Base-by-base conservation (phyloP, 108 stramenopile species). In the Nitzschia sp. region DNA sequence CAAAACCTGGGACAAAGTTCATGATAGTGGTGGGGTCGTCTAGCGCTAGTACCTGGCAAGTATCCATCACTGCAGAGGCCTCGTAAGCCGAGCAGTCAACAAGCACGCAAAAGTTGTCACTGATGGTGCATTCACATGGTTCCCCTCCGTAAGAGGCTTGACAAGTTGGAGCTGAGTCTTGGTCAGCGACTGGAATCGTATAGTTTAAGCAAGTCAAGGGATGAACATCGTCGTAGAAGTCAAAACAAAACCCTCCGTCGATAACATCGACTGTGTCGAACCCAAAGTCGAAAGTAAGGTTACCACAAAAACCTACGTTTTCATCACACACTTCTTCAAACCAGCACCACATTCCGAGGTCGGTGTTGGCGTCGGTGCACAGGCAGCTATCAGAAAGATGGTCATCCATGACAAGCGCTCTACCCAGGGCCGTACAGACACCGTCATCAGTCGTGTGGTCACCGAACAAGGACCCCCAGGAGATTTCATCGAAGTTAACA, bases 81-180 rank as follows among this genome's bases (percentile, higher is more conserved):
- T 72, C 71, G 53, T 53, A 65, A 7, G 41, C 63, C 3, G 71
- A 64, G 51, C 71, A 72, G 38, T 72, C 71, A 12, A 72, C 44
- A 8, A 19, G 12, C 10, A 65, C 39, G 24, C 71, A 72, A 37
- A 57, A 48, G 14, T 64, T 0, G 14, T 72, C 63, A 20, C 48
- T 46, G 20, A 72, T 72, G 19, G 54, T 57, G 34, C 71, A 72
- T 37, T 37, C 21, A 0, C 71, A 72, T 6, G 41, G 15, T 17
- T 53, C 19, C 7, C 51, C 63, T 7, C 71, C 71, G 41, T 72
- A 72, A 3, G 60, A 53, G 15, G 71, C 71, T 21, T 40, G 3
- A 44, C 71, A 72, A 6, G 24, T 41, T 14, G 60, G 71, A 24
- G 53, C 8, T 14, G 12, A 24, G 0, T 25, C 21, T 57, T 68